Percentiles rank a stretch among this genome's conserved stretches.
Conservation (phyloP, 176 grass and related monocot species). For the Triticum aestivum region IWGSC_CS_RefSeq_v2.1 NC_057808.1:56670229-56670728, state of each 20-base stretch:
- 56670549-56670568: not conserved
- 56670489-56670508: slow-evolving; percentile 5
- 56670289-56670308: slow-evolving; percentile 33
- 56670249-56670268: not conserved
- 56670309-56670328: slow-evolving; percentile 29
- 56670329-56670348: slow-evolving; percentile 30
- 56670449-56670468: not conserved
- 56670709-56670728: not conserved
- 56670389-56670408: not conserved
- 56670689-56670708: not conserved
- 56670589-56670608: not conserved
- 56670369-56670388: not conserved
- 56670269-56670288: not conserved
- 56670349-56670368: slow-evolving; percentile 18
- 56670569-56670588: not conserved
- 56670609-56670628: not conserved
- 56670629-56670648: too few species aligned
- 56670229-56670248: not conserved
- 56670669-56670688: too few species aligned
- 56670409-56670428: slow-evolving; percentile 37
- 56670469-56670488: slow-evolving; percentile 10
- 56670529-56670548: not conserved
- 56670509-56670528: slow-evolving; percentile 6
- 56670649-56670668: too few species aligned
- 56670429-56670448: slow-evolving; percentile 33